These are phyloP conservation scores for Naganishia albida DNA, from an alignment of 1,284 basidiomycete species.

Conservation along the genomic window DNA sequence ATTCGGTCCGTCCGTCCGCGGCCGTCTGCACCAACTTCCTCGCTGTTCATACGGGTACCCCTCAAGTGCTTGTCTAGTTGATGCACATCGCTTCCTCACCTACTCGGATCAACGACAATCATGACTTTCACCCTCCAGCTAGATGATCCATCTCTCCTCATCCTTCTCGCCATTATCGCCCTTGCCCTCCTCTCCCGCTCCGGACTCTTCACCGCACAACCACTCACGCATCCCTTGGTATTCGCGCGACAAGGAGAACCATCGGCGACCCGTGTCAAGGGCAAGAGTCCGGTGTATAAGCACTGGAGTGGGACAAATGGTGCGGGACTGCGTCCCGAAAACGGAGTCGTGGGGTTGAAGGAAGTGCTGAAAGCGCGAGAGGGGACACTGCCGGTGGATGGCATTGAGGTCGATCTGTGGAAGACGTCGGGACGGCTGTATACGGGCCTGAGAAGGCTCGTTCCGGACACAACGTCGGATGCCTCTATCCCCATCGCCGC, in stretches of 20 bases:
- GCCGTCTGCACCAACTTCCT: neutral
- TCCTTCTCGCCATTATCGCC: conserved; percentile 10
- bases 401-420: conserved; percentile 6
- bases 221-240: conserved; percentile 8
- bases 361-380: conserved; percentile 5
- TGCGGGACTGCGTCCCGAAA: neutral
- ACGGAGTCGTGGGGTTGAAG: conserved; percentile 5
- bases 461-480: neutral
- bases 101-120: no score
- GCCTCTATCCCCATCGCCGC: neutral
- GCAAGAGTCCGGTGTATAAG: conserved; percentile 4
- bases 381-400: neutral
- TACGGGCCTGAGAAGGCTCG: neutral
- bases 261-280: neutral
- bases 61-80: no score
- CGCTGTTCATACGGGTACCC: no score
- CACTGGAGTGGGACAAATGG: conserved; percentile 11
- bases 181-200: conserved; percentile 18
- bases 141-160: conserved; percentile 9
- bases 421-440: neutral
- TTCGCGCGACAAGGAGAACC: conserved; percentile 17
- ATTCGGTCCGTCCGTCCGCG: no score
- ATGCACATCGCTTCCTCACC: no score
- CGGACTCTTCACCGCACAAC: neutral
- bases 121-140: conserved; percentile 6